phyloP scores from a whole-genome alignment of 2,329 filamentous ascomycete species.

The Rhynchosporium graminicola region DNA sequence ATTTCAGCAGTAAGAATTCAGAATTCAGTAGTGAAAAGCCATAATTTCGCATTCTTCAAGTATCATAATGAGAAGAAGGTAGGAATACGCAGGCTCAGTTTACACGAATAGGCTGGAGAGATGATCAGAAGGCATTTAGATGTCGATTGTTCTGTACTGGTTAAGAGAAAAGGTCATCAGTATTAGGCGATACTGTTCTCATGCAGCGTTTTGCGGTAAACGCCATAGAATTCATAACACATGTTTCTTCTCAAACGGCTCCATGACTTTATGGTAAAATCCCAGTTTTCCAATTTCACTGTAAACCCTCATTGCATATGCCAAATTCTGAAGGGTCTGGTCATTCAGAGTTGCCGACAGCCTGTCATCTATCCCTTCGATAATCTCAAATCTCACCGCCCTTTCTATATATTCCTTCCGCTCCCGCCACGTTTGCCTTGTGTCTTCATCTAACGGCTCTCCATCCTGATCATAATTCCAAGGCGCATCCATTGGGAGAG shows the following conservation, averaged over 20 bases:
- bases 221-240: neutral
- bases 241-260: conserved; percentile 1
- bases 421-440: conserved; percentile 3
- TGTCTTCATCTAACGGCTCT: conserved; percentile 1
- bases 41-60: no score
- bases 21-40: no score
- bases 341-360: neutral
- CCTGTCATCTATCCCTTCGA: neutral
- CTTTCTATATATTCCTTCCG: conserved; percentile 1
- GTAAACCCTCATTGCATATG: conserved; percentile 5
- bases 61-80: no score
- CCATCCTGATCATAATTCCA: conserved; percentile 6
- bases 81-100: no score
- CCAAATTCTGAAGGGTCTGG: neutral
- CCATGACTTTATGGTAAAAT: conserved; percentile 1
- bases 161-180: no score
- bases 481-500: conserved; percentile 1
- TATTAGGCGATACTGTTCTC: no score
- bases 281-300: neutral
- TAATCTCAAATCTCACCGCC: neutral
- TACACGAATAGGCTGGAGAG: no score
- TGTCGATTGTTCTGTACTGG: no score
- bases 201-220: neutral
- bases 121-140: no score
- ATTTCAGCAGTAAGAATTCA: no score